Evolutionary conservation across 495 filamentous ascomycete genomes (phyloP), one percentile per base, ranked within the genome.

Genomic region (Clohesyomyces aquaticus): DNA sequence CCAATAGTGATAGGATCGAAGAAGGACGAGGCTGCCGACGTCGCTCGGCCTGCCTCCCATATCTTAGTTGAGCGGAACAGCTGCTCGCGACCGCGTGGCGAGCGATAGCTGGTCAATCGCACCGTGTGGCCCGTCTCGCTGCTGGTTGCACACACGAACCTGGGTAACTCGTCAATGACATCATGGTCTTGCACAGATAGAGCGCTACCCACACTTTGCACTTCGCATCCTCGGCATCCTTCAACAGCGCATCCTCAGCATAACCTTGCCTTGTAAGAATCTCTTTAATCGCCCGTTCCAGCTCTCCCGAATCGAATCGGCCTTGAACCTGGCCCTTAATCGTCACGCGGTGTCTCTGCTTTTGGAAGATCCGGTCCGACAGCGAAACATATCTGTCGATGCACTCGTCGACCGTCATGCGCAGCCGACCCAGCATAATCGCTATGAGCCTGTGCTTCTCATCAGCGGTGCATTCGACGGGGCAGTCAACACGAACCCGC

Each of bases 221-320:
- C 11, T 68, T 59, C 32, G 61, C 61, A 59, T 75, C 73, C 26
- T 53, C 25, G 12, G 55, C 52, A 57, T 82, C 77, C 61, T 76
- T 72, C 23, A 82, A 61, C 23, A 80, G 67, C 23, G 71, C 71
- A 49, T 80, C 72, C 42, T 78, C 71, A 48, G 73, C 63, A 14
- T 76, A 60, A 1, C 74, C 74, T 45, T 75, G 60, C 27, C 71
- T 65, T 22, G 66, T 56, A 4, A 81, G 21, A 26, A 82, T 73
- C 11, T 75, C 64, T 54, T 81, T 78, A 16, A 83, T 72, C 0
- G 72, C 77, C 18, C 55, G 58, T 65, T 79, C 76, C 8, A 84
- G 67, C 68, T 71, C 72, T 10, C 66, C 63, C n/a, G 69, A 61
- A 55, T 81, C 75, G 45, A 79, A 81, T 67, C 72, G 53, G 23